Percentiles rank a stretch among this genome's conserved stretches.
Conservation (phyloP, 495 filamentous ascomycete genomes). For the Hypoxylon fuscum region DNA sequence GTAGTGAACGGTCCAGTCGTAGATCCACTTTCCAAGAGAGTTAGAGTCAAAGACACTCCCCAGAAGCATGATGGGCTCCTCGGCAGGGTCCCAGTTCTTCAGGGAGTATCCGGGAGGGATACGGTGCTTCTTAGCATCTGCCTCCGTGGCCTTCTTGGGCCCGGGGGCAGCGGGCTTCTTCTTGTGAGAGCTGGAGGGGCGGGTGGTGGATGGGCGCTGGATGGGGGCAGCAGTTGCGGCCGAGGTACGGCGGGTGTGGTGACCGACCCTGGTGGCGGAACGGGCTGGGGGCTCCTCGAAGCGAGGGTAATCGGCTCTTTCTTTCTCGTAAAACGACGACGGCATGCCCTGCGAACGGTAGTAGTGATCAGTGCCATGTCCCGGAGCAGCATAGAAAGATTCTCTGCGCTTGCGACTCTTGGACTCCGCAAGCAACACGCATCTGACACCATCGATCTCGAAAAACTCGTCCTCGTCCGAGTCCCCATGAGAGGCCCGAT, state of each 20-base stretch:
- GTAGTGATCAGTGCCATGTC: slow-evolving; percentile 65
- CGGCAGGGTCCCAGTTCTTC: slow-evolving; percentile 98
- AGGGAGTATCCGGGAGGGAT: slow-evolving; percentile 93
- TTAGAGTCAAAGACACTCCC: slow-evolving; percentile 98
- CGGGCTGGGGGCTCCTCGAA: slow-evolving; percentile 52
- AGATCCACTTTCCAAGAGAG: slow-evolving; percentile 98
- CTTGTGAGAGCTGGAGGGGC: slow-evolving; percentile 47
- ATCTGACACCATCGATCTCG: slow-evolving; percentile 59
- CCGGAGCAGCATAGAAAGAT: slow-evolving; percentile 50
- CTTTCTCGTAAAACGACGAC: slow-evolving; percentile 47
- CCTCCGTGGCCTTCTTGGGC: slow-evolving; percentile 77
- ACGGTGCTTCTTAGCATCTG: slow-evolving; percentile 78
- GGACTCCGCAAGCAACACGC: slow-evolving; percentile 56
- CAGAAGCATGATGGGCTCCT: slow-evolving; percentile 89
- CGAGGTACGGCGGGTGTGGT: slow-evolving; percentile 56
- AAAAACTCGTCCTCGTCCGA: slow-evolving; percentile 69
- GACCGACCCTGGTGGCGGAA: slow-evolving; percentile 53
- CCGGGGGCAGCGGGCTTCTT: slow-evolving; percentile 37
- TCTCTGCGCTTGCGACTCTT: slow-evolving; percentile 51
- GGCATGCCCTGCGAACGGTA: slow-evolving; percentile 61
- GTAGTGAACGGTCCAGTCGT: slow-evolving; percentile 98
- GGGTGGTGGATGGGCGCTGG: slow-evolving; percentile 52
- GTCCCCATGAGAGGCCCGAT: slow-evolving; percentile 66
- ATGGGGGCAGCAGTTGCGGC: slow-evolving; percentile 50
- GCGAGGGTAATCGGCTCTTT: slow-evolving; percentile 49